Evolutionary conservation across 2,329 filamentous ascomycete genomes (phyloP), one percentile per base, ranked within the genome.

Genomic region (Botrytis aclada): DNA sequence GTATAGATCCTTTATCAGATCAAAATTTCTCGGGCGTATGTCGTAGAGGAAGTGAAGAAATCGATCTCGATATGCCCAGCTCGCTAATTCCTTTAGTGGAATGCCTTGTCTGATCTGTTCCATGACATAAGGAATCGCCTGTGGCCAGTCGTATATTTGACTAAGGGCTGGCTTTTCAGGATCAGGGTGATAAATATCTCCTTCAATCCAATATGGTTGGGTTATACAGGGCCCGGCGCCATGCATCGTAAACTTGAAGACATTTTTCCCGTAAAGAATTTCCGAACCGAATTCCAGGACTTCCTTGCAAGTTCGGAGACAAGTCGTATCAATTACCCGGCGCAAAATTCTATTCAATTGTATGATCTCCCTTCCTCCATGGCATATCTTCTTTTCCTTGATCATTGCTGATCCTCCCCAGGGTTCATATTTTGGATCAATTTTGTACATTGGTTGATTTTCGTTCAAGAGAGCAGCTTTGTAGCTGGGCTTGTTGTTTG

Each of bases 21-120:
- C 18, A 2, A 72, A 41, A 41, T 76, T 76, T 6, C 29, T 22
- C 3, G 67, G 60, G 8, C 75, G 73, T 45, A 77, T 76, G 0
- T 54, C 43, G 66, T 73, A 70, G 8, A 75, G 47, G 32, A 73
- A 77, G 29, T 73, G 61, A 2, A 75, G 62, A 63, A 77, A 76
- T 9, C 22, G 64, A 45, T 74, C 73, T 37, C 70, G 66, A 37
- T 74, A 75, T 0, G 71, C 47, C 75, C 74, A 75, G 1, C 74
- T 72, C 7, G 25, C 43, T 3, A 74, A 47, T 29, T 63, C 32
- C n/a, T 18, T 34, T 9, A 69, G 14, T 16, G 62, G 63, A 20
- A 72, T 25, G 4, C 29, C 66, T 34, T 63, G 20, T 37, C 20
- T 2, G 8, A 74, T 54, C 32, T 67, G 41, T 1, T 34, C 41